Conservation (phyloP, 2,329 filamentous ascomycete species). For the Periconia macrospinosa region DNA sequence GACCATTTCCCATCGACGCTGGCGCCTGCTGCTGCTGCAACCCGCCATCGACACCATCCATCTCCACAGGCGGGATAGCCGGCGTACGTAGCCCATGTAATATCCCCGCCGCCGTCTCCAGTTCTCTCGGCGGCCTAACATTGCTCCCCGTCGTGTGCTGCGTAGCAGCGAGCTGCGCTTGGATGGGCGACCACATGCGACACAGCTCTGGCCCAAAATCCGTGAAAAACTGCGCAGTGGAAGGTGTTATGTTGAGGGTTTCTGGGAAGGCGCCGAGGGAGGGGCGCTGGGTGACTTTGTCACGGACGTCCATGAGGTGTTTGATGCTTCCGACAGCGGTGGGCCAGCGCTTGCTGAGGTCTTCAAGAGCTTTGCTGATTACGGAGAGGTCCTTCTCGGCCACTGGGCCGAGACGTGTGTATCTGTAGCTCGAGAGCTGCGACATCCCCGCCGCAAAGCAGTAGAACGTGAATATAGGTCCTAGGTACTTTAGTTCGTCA, state of each 20-base stretch:
- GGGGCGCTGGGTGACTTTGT: constrained; percentile 30
- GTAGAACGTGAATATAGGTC: constrained; percentile 47
- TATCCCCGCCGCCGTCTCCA: constrained; percentile 34
- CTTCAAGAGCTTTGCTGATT: constrained; percentile 30
- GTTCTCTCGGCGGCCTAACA: constrained; percentile 16
- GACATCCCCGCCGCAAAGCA: constrained; percentile 44
- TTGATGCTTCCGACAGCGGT: constrained; percentile 35
- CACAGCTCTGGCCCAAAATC: constrained; percentile 37
- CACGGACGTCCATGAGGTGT: constrained; percentile 35
- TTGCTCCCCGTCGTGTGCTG: constrained; percentile 10
- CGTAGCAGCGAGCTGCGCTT: constrained; percentile 22
- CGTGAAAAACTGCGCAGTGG: constrained; percentile 31
- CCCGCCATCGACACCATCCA: constrained; percentile 17
- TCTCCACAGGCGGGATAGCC: constrained; percentile 20
- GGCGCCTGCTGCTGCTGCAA: constrained; percentile 19
- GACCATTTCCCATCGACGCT: constrained; percentile 10
- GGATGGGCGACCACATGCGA: constrained; percentile 31
- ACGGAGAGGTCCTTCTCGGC: constrained; percentile 33
- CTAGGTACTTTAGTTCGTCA: constrained; percentile 45
- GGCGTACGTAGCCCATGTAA: constrained; percentile 32
- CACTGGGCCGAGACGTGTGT: constrained; percentile 29
- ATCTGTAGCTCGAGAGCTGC: constrained; percentile 44
- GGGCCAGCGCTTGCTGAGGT: constrained; percentile 35
- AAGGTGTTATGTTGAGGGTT: constrained; percentile 22
- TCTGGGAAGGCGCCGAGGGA: constrained; percentile 31